phyloP scores from a whole-genome alignment of 2,329 filamentous ascomycete genomes.

The Pestalotiopsis sp. region DNA sequence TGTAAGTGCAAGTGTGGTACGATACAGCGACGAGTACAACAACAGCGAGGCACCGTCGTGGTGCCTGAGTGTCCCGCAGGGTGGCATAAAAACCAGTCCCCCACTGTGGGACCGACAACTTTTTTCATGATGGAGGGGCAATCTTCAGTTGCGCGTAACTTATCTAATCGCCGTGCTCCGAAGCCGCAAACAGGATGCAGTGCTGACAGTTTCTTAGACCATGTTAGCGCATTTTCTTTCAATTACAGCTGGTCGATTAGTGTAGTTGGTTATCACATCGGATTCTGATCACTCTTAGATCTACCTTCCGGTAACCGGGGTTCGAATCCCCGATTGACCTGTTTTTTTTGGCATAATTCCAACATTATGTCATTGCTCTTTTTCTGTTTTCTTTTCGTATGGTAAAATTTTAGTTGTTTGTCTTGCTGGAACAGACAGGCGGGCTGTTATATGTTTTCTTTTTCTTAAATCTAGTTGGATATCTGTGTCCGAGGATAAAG shows the following conservation, averaged over 20 bases:
- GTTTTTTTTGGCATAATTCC: not conserved
- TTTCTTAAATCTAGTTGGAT: no score
- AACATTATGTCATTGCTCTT: not conserved
- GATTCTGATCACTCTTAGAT: slow-evolving; percentile 11
- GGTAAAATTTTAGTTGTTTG: no score
- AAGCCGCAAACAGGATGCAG: not conserved
- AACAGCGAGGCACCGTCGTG: not conserved
- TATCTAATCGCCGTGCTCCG: slow-evolving; percentile 3
- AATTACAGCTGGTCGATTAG: slow-evolving; percentile 9
- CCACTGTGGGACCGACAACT: slow-evolving; percentile 7
- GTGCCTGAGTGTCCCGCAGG: not conserved
- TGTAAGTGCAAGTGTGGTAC: not conserved
- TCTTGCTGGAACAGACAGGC: no score
- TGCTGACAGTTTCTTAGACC: not conserved
- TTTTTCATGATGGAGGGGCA: slow-evolving; percentile 11
- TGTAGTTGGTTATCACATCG: slow-evolving; percentile 16
- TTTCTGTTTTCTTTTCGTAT: not conserved
- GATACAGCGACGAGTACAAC: not conserved
- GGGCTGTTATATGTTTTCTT: no score
- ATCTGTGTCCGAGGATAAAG: no score
- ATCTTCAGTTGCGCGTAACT: not conserved
- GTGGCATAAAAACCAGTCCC: slow-evolving; percentile 5
- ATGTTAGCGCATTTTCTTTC: not conserved
- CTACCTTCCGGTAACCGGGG: slow-evolving; percentile 12
- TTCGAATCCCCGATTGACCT: slow-evolving; percentile 16